Conservation (phyloP, 768 basidiomycete species). For the Amanita muscaria region DNA sequence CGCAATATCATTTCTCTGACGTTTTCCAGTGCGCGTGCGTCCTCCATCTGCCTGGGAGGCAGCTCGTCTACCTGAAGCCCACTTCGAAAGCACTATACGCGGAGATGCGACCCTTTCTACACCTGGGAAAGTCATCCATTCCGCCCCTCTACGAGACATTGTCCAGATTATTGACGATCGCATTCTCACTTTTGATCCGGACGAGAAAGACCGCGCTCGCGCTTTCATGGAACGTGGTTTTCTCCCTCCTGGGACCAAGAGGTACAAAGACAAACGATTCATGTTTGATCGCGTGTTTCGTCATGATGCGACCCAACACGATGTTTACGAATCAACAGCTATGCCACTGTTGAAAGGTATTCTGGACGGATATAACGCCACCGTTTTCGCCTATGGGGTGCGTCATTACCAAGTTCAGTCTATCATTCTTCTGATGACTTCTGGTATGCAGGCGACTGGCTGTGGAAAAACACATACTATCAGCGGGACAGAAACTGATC, state of each 20-base stretch:
- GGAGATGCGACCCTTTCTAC: conserved; percentile 83
- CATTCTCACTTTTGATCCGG: conserved; percentile 92
- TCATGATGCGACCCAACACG: conserved; percentile 70
- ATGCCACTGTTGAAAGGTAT: conserved; percentile 79
- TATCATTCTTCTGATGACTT: conserved; percentile 5
- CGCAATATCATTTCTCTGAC: conserved; percentile 9
- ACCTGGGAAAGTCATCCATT: conserved; percentile 44
- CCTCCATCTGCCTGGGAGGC: conserved; percentile 83
- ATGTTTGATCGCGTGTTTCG: conserved; percentile 95
- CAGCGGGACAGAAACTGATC: conserved; percentile 80
- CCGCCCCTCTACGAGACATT: conserved; percentile 61
- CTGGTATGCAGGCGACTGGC: conserved; percentile 82
- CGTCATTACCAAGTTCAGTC: conserved; percentile 22
- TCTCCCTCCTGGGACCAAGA: conserved; percentile 77
- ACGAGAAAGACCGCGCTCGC: conserved; percentile 73
- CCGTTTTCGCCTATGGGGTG: conserved; percentile 98
- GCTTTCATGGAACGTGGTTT: conserved; percentile 83
- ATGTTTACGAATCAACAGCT: conserved; percentile 82
- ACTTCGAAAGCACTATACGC: conserved; percentile 61
- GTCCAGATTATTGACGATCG: conserved; percentile 91
- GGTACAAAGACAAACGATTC: conserved; percentile 95
- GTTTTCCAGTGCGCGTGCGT: conserved; percentile 70
- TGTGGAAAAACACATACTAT: conserved; percentile 99
- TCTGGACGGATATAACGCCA: conserved; percentile 92
- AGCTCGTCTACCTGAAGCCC: conserved; percentile 70